These are phyloP conservation scores for Trichosporon asahii DNA, from an alignment of 1,284 basidiomycete genomes.

Conservation along the genomic window DNA sequence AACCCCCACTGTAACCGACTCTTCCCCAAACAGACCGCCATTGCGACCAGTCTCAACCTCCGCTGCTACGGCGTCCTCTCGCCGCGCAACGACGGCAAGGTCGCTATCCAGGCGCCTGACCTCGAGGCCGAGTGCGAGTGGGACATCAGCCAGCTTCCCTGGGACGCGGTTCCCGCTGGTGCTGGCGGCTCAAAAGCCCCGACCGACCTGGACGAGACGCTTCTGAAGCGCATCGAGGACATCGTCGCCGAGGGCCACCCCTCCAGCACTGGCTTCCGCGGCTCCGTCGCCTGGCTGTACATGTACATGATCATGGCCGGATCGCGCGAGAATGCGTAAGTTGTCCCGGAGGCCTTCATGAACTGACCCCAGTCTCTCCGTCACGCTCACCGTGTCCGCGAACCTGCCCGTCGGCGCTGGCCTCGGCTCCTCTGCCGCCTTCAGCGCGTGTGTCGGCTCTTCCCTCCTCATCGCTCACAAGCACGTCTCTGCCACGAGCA, in stretches of 20 bases:
- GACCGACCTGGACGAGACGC: conserved; percentile 64
- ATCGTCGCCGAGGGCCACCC: conserved; percentile 39
- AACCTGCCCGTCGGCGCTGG: conserved; percentile 99
- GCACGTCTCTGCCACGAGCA: conserved; percentile 49
- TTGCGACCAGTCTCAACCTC: conserved; percentile 91
- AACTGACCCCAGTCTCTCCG: conserved; percentile 29
- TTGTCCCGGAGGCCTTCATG: conserved; percentile 16
- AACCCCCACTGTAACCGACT: background rate
- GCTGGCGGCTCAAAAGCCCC: conserved; percentile 57
- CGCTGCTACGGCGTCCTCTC: conserved; percentile 86
- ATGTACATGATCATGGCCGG: conserved; percentile 77
- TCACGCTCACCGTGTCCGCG: conserved; percentile 79
- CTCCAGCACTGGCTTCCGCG: conserved; percentile 58
- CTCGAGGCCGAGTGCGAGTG: conserved; percentile 78
- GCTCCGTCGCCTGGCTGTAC: conserved; percentile 84
- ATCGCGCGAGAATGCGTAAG: conserved; percentile 59
- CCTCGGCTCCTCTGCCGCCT: conserved; percentile 94
- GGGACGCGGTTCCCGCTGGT: conserved; percentile 65
- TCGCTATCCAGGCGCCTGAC: conserved; percentile 78
- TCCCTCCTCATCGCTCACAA: conserved; percentile 61
- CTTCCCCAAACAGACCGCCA: conserved; percentile 67
- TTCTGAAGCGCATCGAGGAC: conserved; percentile 64
- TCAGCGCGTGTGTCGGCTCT: conserved; percentile 80
- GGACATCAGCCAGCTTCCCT: conserved; percentile 78
- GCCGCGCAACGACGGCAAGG: conserved; percentile 67